Base-by-base conservation (phyloP, 495 filamentous ascomycete genomes). In the Neurospora tetraspora region DNA sequence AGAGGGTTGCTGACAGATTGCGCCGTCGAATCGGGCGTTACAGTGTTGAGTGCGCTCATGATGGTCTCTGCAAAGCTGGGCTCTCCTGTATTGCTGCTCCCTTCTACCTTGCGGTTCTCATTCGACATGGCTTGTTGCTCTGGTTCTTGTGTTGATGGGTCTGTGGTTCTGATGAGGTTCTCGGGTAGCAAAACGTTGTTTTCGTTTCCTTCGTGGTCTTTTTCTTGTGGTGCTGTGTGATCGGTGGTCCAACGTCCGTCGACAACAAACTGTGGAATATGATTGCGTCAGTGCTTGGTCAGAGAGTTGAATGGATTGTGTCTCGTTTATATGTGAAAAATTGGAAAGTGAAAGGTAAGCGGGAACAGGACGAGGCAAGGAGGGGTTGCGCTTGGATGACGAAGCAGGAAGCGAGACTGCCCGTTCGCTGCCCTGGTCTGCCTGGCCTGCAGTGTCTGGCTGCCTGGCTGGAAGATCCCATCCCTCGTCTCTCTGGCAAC, bases 131-230 rank as follows among this genome's bases (percentile, higher is more conserved):
- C 53, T 65, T 36, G 53, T 8, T 14, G 53, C 23, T 61, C 53
- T 16, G 53, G 3, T 16, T 34, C 53, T 65, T 65, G 53, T 34
- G 53, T 65, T 34, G 53, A 34, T 34, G 27, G 14, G 27, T 43
- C 61, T 37, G 71, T 72, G 65, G 72, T 70, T 73, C 80, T 81
- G 45, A 84, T 81, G 71, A 97, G 91, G 75, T 92, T 86, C 72
- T 93, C 87, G 18, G 92, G 89, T 14, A 88, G 85, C 39, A 99
- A 86, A 70, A 98, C 86, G 88, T 97, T 98, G 85, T 98, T 98
- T 71, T 92, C 84, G 86, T 94, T 96, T 73, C 90, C 88, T 69
- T 87, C 82, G 65, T 85, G 86, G 85, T 97, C 96, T 73, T 85
- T 86, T 82, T 97, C 93, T 81, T 92, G 88, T 37, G 92, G 92